A percentile compares a stretch with the other conserved stretches of the same genome.
phyloP scores from a whole-genome alignment of 441 rosid species.

The Erodium moschatum region DNA sequence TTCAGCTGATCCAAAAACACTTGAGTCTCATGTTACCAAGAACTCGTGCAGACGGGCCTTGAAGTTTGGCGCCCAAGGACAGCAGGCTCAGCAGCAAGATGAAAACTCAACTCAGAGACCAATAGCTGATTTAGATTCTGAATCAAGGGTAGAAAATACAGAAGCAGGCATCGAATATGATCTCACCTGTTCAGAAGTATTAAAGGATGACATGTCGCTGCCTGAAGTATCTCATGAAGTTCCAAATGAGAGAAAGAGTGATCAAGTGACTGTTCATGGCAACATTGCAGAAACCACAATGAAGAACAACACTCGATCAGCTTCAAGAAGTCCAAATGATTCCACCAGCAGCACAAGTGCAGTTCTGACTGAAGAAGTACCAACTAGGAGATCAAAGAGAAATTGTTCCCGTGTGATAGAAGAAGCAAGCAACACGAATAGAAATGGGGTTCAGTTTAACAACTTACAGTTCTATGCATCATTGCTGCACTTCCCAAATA shows the following conservation, averaged over 20 bases:
- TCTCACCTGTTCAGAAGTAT: slow-evolving; percentile 23
- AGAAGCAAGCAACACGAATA: slow-evolving; percentile 30
- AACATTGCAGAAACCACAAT: slow-evolving; percentile 15
- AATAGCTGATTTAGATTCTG: slow-evolving; percentile 17
- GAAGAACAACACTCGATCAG: slow-evolving; percentile 21
- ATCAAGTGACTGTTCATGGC: slow-evolving; percentile 18
- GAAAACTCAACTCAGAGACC: slow-evolving; percentile 23
- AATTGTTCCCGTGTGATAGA: slow-evolving; percentile 18
- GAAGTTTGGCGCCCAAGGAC: slow-evolving; percentile 33
- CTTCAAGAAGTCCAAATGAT: slow-evolving; percentile 21
- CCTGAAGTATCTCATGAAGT: slow-evolving; percentile 23
- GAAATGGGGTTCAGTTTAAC: slow-evolving; percentile 32
- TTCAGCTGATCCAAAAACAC: slow-evolving; percentile 25
- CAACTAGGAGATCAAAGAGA: slow-evolving; percentile 28
- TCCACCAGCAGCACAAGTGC: slow-evolving; percentile 23
- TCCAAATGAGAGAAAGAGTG: slow-evolving; percentile 16
- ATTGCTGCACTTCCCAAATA: slow-evolving; percentile 27
- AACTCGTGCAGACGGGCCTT: slow-evolving; percentile 44
- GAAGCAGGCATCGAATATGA: slow-evolving; percentile 26
- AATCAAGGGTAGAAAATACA: slow-evolving; percentile 26
- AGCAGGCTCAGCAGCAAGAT: slow-evolving; percentile 20
- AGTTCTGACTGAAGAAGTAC: slow-evolving; percentile 22
- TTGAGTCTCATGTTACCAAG: slow-evolving; percentile 22
- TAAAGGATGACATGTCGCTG: slow-evolving; percentile 20
- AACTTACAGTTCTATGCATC: slow-evolving; percentile 31